Percentiles rank a stretch among this genome's conserved stretches.
Conservation (phyloP, 306 rosid genomes). For the Crotalaria pallida region DNA sequence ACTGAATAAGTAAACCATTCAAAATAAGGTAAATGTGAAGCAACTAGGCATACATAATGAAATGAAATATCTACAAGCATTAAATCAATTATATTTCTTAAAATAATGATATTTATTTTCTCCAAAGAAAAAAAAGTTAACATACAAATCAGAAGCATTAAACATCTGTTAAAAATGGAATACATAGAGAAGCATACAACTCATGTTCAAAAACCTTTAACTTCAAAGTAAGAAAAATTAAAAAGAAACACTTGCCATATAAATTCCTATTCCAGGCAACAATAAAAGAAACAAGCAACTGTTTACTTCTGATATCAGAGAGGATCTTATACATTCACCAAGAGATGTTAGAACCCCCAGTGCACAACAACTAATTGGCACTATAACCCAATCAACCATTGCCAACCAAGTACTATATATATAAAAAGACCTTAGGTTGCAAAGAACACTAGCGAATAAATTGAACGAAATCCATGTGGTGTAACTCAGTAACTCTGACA, state of each 20-base stretch:
- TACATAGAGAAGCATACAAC: neutral
- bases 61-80: neutral
- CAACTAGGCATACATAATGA: neutral
- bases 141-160: neutral
- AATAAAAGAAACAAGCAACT: neutral
- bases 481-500: too few relatives aligned
- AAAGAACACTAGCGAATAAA: neutral
- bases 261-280: neutral
- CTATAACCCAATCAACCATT: neutral
- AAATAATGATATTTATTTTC: neutral
- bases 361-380: neutral
- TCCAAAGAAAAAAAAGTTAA: neutral
- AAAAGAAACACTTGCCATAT: neutral
- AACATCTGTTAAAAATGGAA: neutral
- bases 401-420: neutral
- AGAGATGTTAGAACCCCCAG: neutral
- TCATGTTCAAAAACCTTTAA: neutral
- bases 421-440: neutral
- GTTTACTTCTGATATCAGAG: neutral
- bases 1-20: constrained; percentile 44
- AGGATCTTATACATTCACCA: neutral
- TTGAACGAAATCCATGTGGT: too few relatives aligned
- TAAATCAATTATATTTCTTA: neutral
- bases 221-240: neutral
- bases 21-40: constrained; percentile 4